Conservation (phyloP, 257 asterid genomes). For the Jacaranda copaia region DNA sequence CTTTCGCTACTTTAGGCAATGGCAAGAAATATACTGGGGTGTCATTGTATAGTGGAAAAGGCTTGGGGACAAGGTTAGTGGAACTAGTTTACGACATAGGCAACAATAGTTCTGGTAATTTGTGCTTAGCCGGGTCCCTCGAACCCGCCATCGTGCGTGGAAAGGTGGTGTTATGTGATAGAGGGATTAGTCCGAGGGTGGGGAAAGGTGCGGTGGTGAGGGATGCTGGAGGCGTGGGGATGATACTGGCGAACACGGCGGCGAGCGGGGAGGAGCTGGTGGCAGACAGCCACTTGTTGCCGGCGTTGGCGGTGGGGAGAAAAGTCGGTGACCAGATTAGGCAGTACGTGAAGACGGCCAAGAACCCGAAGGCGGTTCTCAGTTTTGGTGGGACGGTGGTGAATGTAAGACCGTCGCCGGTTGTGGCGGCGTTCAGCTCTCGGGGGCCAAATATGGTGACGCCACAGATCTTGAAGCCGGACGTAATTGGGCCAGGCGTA, state of each 20-base stretch:
- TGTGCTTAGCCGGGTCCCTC: slow-evolving; percentile 57
- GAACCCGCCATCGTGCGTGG: slow-evolving; percentile 55
- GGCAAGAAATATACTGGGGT: slow-evolving; percentile 49
- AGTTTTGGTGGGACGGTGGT: slow-evolving; percentile 62
- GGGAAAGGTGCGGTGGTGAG: slow-evolving; percentile 60
- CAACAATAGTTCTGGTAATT: slow-evolving; percentile 40
- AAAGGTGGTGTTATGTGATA: slow-evolving; percentile 62
- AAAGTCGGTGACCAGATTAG: slow-evolving; percentile 52
- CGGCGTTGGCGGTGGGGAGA: slow-evolving; percentile 64
- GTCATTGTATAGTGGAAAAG: slow-evolving; percentile 54
- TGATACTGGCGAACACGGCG: slow-evolving; percentile 68
- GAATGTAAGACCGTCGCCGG: slow-evolving; percentile 73
- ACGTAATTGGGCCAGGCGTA: slow-evolving; percentile 70
- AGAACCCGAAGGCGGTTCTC: slow-evolving; percentile 49
- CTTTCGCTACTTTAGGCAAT: slow-evolving; percentile 47
- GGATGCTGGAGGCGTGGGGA: slow-evolving; percentile 66
- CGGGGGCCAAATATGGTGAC: slow-evolving; percentile 68
- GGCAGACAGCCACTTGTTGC: slow-evolving; percentile 67
- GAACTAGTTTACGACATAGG: slow-evolving; percentile 49
- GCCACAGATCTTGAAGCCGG: slow-evolving; percentile 69
- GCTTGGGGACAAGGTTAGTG: slow-evolving; percentile 41
- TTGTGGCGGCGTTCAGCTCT: slow-evolving; percentile 74
- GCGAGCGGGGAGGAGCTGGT: slow-evolving; percentile 68
- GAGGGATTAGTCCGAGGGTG: slow-evolving; percentile 61
- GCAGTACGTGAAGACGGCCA: slow-evolving; percentile 45